Evolutionary conservation across 2,329 filamentous ascomycete genomes (phyloP).

Genomic region (Salinomyces thailandicus): DNA sequence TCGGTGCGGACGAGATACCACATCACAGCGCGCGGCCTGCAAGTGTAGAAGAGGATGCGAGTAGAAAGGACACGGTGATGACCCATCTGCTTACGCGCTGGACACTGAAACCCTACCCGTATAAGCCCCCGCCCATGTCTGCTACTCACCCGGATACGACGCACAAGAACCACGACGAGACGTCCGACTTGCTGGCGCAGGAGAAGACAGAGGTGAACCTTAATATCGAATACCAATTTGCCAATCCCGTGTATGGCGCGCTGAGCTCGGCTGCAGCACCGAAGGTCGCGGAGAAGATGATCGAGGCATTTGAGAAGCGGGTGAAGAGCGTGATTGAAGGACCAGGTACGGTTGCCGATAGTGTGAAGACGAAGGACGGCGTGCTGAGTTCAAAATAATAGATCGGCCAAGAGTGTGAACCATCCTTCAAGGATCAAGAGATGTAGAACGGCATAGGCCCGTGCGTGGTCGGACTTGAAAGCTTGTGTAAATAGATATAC

Average conservation of each 20-base stretch:
- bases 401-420: too few relatives aligned
- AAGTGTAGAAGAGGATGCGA: slow-evolving; percentile 28
- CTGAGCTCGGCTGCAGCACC: slow-evolving; percentile 73
- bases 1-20: slow-evolving; percentile 30
- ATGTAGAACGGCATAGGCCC: too few relatives aligned
- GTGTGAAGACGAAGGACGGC: neutral
- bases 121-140: slow-evolving; percentile 35
- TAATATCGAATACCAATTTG: slow-evolving; percentile 70
- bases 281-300: slow-evolving; percentile 78
- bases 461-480: too few relatives aligned
- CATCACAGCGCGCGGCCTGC: slow-evolving; percentile 31
- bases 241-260: slow-evolving; percentile 76
- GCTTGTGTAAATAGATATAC: too few relatives aligned
- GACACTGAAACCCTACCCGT: slow-evolving; percentile 45
- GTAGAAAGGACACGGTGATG: slow-evolving; percentile 40
- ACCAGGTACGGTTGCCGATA: slow-evolving; percentile 3
- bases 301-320: slow-evolving; percentile 81
- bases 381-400: neutral
- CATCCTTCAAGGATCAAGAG: too few relatives aligned
- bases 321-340: slow-evolving; percentile 47
- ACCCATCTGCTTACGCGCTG: slow-evolving; percentile 60
- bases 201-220: slow-evolving; percentile 63
- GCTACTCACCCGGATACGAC: slow-evolving; percentile 22
- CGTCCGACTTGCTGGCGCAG: slow-evolving; percentile 28
- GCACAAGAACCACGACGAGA: slow-evolving; percentile 30